Evolutionary conservation across 257 asterid species (phyloP).

Genomic region (Prunella vulgaris): DNA sequence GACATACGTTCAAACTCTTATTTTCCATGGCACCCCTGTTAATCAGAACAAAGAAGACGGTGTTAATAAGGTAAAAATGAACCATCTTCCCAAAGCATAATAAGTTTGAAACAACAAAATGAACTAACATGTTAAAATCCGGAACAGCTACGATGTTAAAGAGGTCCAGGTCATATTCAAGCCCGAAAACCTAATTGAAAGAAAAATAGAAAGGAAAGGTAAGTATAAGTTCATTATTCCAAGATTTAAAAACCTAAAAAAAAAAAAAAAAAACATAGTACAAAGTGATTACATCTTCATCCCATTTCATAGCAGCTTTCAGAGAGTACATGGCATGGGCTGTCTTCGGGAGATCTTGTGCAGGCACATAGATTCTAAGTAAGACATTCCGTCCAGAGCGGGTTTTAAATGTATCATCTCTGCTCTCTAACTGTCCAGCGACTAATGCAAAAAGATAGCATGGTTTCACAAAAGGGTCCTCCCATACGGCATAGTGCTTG

Average conservation of each 20-base stretch:
- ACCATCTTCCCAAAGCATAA: slow-evolving; percentile 3
- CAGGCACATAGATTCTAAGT: slow-evolving; percentile 92
- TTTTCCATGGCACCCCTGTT: slow-evolving; percentile 99
- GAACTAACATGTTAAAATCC: slow-evolving; percentile 83
- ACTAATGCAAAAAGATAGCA: slow-evolving; percentile 96
- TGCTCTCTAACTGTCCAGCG: slow-evolving; percentile 88
- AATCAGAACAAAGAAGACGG: slow-evolving; percentile 17
- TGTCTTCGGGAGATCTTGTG: slow-evolving; percentile 85
- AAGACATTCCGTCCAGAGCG: slow-evolving; percentile 77
- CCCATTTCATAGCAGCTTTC: slow-evolving; percentile 99
- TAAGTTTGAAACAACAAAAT: slow-evolving; percentile 12
- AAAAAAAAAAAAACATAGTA: neutral
- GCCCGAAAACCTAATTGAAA: slow-evolving; percentile 76
- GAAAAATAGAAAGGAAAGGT: slow-evolving; percentile 2
- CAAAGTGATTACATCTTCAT: slow-evolving; percentile 71
- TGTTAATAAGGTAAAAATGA: slow-evolving; percentile 19
- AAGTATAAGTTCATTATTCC: neutral
- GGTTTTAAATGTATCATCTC: slow-evolving; percentile 77
- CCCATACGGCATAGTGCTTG: slow-evolving; percentile 74
- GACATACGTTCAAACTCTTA: slow-evolving; percentile 87
- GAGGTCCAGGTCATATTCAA: slow-evolving; percentile 94
- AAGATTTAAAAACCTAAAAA: slow-evolving; percentile 10
- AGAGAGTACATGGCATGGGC: slow-evolving; percentile 95
- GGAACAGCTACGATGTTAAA: slow-evolving; percentile 95
- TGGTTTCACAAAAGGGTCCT: slow-evolving; percentile 93